Evolutionary conservation across 2,329 filamentous ascomycete genomes (phyloP).

Genomic region (Penicillium sp.): DNA sequence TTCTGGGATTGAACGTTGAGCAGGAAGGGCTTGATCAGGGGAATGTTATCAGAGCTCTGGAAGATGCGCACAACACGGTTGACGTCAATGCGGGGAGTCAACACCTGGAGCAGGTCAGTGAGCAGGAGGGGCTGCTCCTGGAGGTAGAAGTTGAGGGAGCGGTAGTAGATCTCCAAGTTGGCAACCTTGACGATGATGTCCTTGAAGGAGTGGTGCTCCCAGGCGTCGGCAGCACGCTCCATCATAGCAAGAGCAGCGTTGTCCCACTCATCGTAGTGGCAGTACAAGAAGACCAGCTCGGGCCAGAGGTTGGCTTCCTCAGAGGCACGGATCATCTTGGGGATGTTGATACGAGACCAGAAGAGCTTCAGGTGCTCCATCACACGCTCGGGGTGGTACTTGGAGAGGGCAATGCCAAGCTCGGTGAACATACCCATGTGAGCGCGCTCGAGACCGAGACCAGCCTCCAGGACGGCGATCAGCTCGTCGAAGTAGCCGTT

Average conservation of each 20-base stretch:
- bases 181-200: constrained; percentile 97
- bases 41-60: constrained; percentile 96
- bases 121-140: constrained; percentile 94
- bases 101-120: constrained; percentile 88
- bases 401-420: constrained; percentile 86
- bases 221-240: constrained; percentile 94
- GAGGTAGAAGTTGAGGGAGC: constrained; percentile 93
- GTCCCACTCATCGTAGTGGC: constrained; percentile 97
- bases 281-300: constrained; percentile 96
- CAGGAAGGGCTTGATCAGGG: constrained; percentile 97
- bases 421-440: constrained; percentile 98
- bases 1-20: constrained; percentile 95
- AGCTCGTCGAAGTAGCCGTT: constrained; percentile 99
- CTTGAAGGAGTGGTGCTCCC: constrained; percentile 99
- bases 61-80: constrained; percentile 99
- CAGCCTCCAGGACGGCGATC: constrained; percentile 89
- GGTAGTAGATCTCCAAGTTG: constrained; percentile 99
- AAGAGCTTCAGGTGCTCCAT: constrained; percentile 99
- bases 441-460: constrained; percentile 84
- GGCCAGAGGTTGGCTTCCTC: constrained; percentile 97
- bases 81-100: constrained; percentile 94
- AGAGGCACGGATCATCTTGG: constrained; percentile 90
- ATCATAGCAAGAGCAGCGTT: constrained; percentile 97
- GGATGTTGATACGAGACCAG: constrained; percentile 97
- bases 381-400: constrained; percentile 90